Evolutionary conservation across 176 grass and related monocot species (phyloP), one percentile per base, ranked within the genome.

Genomic region (Poa pratensis): DNA sequence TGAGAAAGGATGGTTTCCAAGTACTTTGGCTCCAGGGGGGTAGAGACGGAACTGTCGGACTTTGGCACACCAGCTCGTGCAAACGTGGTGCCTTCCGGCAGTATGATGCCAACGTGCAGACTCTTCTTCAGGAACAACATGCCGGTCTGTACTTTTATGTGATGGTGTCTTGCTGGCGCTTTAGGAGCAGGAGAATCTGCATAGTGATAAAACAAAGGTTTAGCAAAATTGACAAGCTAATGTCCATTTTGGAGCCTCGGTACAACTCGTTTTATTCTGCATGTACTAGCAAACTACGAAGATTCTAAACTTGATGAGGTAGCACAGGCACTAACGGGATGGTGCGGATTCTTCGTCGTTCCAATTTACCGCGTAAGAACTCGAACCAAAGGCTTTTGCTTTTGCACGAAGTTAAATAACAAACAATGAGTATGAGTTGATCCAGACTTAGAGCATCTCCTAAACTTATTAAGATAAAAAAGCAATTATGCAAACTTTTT

Each of bases 91-190:
- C 68, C 68, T 71, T 71, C 11, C 5, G 68, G 68, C 2, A 71
- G 68, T 15, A 71, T 10, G 23, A 37, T 45, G 37, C 68, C 68
- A 15, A 71, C 20, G 9, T 3, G 39, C 10, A 71, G 20, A 7
- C 3, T 71, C 20, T 71, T 71, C 68, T 71, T 71, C 10, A 71
- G 11, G 68, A 71, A 71, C 68, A 71, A 43, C 68, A 71, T 71
- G 37, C 68, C 68, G 0, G 37, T 71, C 22, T 45, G 68, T 23
- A 71, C 68, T 71, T 71, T 71, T 23, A 71, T 71, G 20, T 71
- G 5, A 0, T 71, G 39, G 20, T 15, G 39, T 43, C 20, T 43
- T 20, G 32, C 17, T 20, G 8, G 0, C 16, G 16, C 64, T 68
- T n/a, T 3, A 62, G 24, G 11, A 62, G 13, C 35, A 69, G 4